Evolutionary conservation across 202 grass and related monocot genomes (phyloP).

Genomic region (Eragrostis tef): DNA sequence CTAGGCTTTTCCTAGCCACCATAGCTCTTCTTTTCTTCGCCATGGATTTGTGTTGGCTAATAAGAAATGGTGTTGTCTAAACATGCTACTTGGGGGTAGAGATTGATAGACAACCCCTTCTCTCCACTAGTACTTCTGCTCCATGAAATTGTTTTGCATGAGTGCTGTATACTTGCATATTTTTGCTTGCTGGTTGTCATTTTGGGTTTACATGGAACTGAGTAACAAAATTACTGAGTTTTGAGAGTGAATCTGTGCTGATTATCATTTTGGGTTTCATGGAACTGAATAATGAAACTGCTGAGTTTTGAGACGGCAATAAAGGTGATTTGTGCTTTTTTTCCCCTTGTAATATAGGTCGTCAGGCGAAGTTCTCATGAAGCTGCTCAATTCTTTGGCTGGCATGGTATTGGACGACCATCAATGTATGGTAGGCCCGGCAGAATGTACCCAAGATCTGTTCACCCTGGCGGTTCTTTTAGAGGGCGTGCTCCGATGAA

Average conservation of each 20-base stretch:
- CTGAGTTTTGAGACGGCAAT: neutral
- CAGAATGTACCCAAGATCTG: slow-evolving; percentile 72
- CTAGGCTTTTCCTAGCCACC: too few species aligned
- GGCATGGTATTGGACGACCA: slow-evolving; percentile 59
- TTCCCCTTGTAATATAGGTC: slow-evolving; percentile 58
- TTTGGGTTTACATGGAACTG: slow-evolving; percentile 21
- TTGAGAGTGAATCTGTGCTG: too few species aligned
- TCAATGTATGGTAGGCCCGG: slow-evolving; percentile 57
- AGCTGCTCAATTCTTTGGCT: slow-evolving; percentile 76
- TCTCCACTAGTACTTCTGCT: neutral
- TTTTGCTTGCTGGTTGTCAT: slow-evolving; percentile 7
- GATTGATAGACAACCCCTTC: neutral
- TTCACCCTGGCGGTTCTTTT: slow-evolving; percentile 51
- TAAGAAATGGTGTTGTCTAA: neutral
- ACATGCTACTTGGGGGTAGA: neutral
- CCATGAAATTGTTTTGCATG: slow-evolving; percentile 8
- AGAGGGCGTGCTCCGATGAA: slow-evolving; percentile 67
- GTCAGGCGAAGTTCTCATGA: slow-evolving; percentile 74
- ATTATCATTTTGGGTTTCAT: slow-evolving; percentile 19
- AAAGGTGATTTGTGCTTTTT: slow-evolving; percentile 3
- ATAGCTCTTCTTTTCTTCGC: neutral
- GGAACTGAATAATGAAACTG: neutral
- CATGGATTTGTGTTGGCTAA: neutral
- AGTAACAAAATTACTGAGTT: too few species aligned
- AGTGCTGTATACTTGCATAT: neutral